These are phyloP conservation scores for Wickerhamomyces sp. DNA, from an alignment of 1,139 yeast genomes.

Conservation along the genomic window DNA sequence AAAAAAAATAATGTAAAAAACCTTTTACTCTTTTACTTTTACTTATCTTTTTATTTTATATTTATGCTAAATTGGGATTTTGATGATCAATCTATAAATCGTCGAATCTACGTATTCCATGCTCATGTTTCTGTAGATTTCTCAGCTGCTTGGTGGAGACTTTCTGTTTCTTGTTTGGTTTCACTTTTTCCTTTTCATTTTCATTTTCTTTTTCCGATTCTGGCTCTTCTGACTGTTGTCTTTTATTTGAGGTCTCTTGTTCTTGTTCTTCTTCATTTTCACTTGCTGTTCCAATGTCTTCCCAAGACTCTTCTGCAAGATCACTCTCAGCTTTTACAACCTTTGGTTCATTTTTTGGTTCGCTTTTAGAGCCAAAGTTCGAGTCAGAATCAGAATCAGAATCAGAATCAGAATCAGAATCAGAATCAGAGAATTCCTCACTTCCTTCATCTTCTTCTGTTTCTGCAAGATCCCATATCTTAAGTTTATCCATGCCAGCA, in stretches of 20 bases:
- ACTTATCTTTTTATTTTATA: not conserved
- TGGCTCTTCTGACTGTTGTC: not conserved
- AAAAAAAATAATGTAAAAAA: too few species aligned
- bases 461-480: constrained; percentile 56
- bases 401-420: constrained; percentile 13
- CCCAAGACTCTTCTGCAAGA: constrained; percentile 20
- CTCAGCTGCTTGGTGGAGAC: constrained; percentile 43
- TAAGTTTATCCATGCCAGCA: constrained; percentile 78
- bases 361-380: too few species aligned
- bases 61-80: too few species aligned
- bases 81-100: constrained; percentile 51
- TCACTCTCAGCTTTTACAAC: too few species aligned
- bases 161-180: constrained; percentile 30
- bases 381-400: too few species aligned
- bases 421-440: constrained; percentile 8
- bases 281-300: constrained; percentile 13
- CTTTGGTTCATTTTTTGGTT: too few species aligned
- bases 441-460: constrained; percentile 25
- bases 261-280: constrained; percentile 20
- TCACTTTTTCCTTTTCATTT: constrained; percentile 13
- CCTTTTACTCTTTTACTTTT: not conserved
- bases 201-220: constrained; percentile 4
- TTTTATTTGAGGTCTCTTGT: not conserved
- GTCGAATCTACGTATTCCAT: constrained; percentile 67
- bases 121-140: constrained; percentile 51